phyloP scores from a whole-genome alignment of 177 flowering plant genomes.

The Vitis hybrid region DNA sequence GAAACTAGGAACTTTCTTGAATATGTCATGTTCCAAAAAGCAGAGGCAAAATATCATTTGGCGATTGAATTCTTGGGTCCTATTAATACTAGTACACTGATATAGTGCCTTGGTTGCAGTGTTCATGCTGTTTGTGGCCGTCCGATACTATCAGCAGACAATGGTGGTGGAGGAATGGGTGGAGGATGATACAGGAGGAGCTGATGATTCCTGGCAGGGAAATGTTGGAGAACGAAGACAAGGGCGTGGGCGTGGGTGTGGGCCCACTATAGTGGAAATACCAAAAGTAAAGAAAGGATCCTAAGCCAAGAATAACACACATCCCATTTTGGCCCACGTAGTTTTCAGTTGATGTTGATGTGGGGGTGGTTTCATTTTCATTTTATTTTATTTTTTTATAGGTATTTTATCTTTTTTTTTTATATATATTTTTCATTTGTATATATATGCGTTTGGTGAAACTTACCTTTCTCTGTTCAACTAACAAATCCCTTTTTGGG shows the following conservation, averaged over 20 bases:
- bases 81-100: not conserved
- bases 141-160: constrained; percentile 71
- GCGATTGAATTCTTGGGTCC: not conserved
- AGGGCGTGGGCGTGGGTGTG: constrained; percentile 13
- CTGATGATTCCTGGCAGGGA: constrained; percentile 14
- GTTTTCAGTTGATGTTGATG: too few species aligned
- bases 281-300: constrained; percentile 35
- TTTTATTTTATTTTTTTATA: too few species aligned
- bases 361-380: too few species aligned
- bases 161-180: constrained; percentile 32
- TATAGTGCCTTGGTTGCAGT: constrained; percentile 38
- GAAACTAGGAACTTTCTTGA: too few species aligned
- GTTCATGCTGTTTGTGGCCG: constrained; percentile 75
- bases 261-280: constrained; percentile 14
- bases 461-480: too few species aligned
- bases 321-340: too few species aligned
- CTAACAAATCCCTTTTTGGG: too few species aligned
- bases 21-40: too few species aligned
- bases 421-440: too few species aligned
- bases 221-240: constrained; percentile 12
- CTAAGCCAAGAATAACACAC: not conserved
- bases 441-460: too few species aligned
- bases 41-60: too few species aligned
- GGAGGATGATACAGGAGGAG: constrained; percentile 22
- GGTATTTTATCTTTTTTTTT: too few species aligned